phyloP scores from a whole-genome alignment of 1,139 yeast genomes.

The Geotrichum cucujoidarum region DNA sequence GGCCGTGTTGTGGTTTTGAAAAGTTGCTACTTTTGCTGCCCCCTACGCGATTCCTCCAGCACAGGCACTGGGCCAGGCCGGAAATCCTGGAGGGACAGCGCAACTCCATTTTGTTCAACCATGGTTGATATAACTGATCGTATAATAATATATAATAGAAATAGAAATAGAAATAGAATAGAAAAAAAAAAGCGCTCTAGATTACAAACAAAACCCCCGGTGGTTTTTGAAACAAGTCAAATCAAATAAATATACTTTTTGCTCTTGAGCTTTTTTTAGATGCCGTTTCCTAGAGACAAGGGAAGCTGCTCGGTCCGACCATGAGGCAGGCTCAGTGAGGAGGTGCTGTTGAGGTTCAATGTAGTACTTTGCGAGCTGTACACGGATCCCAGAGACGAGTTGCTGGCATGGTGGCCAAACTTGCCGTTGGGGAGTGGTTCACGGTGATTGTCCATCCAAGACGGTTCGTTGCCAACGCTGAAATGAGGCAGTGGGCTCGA shows the following conservation, averaged over 20 bases:
- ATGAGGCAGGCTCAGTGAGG: slow-evolving; percentile 20
- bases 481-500: slow-evolving; percentile 30
- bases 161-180: too few species aligned
- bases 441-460: slow-evolving; percentile 28
- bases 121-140: too few species aligned
- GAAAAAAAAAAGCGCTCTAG: background rate
- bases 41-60: too few species aligned
- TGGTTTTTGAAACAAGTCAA: background rate
- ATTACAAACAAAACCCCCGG: background rate
- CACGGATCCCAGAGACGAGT: slow-evolving; percentile 1
- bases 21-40: too few species aligned
- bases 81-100: too few species aligned
- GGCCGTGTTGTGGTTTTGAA: background rate
- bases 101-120: too few species aligned
- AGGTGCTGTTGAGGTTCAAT: background rate
- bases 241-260: slow-evolving; percentile 11
- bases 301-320: slow-evolving; percentile 28
- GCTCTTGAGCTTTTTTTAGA: background rate
- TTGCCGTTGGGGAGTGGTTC: slow-evolving; percentile 9
- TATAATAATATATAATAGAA: too few species aligned
- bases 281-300: slow-evolving; percentile 21
- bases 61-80: too few species aligned
- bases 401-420: background rate
- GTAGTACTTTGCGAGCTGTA: slow-evolving; percentile 1
- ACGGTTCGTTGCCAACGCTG: slow-evolving; percentile 31